Base-by-base conservation (phyloP, 2,329 filamentous ascomycete genomes). In the Spiromastix sp. region DNA sequence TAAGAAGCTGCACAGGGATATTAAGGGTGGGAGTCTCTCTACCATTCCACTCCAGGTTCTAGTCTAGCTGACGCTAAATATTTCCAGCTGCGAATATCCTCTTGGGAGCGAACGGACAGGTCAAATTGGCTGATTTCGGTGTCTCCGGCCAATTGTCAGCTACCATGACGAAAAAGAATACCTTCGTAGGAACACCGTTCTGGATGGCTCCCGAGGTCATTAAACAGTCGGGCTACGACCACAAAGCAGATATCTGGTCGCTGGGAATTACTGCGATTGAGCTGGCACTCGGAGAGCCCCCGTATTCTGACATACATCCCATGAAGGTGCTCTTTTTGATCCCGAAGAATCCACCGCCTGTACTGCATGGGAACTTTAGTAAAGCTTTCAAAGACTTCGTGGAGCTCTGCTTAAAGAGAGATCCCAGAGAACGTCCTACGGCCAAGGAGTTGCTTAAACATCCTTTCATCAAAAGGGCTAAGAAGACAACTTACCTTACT, bases 181-280 rank as follows among this genome's bases (percentile, higher is more conserved):
- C 89, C 0, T 98, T 96, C 58, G 89, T 98, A 20, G 91, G 91
- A 21, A 96, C 89, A 0, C 89, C 91, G 1, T 98, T 96, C 57
- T 98, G 91, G 91, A 98, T 98, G 89, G 89, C 91, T 2, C 89
- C 89, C 8, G 89, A 98, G 63, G 89, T 96, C 37, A 98, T 98
- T 60, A 94, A 94, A 64, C 89, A 98, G 59, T 93, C 86, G 39
- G 89, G 89, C 32, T 95, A 96, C 65, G 89, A 95, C 59, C 85
- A 93, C 64, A 95, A 95, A 64, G 89, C 89, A 29, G 89, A 96
- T 55, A 94, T 96, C 39, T 96, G 89, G 89, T 95, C 89, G 2
- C 68, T 95, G 12, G 89, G 89, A 25, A 95, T 95, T 55, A 95
- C 89, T 1, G 87, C 89, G 2, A 73, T 96, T 27, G 89, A 95